Conservation (phyloP, 129 eudicot species). For the Pittosporum tobira region DNA sequence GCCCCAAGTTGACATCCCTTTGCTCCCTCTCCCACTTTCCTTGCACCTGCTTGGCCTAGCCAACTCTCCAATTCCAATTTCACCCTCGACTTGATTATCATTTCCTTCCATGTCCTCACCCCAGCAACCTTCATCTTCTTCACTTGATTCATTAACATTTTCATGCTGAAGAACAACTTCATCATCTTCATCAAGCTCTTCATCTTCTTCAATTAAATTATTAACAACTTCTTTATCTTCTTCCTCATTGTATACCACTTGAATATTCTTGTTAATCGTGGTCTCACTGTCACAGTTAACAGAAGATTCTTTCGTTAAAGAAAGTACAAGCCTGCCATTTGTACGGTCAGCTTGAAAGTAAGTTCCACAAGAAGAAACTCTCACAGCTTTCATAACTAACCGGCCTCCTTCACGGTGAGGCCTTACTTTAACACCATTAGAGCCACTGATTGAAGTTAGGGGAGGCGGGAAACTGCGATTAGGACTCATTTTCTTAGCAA, state of each 20-base stretch:
- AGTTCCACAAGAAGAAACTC: constrained; percentile 26
- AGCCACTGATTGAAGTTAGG: constrained; percentile 56
- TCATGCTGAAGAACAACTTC: constrained; percentile 4
- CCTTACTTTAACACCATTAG: constrained; percentile 42
- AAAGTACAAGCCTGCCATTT: constrained; percentile 63
- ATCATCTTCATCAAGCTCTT: neutral
- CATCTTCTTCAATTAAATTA: constrained; percentile 12
- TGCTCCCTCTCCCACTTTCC: constrained; percentile 32
- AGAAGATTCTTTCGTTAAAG: constrained; percentile 21
- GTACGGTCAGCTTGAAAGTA: constrained; percentile 53
- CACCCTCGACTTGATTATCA: constrained; percentile 13
- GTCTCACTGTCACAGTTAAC: constrained; percentile 9
- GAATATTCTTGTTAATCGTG: too few relatives aligned
- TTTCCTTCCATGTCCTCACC: constrained; percentile 22
- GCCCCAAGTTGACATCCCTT: constrained; percentile 46
- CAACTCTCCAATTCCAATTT: constrained; percentile 21
- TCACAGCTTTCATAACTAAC: constrained; percentile 55
- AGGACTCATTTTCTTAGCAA: constrained; percentile 20
- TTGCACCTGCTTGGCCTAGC: constrained; percentile 42
- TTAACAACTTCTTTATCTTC: constrained; percentile 13
- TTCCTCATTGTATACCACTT: too few relatives aligned
- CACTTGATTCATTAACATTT: constrained; percentile 14
- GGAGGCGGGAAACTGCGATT: constrained; percentile 64
- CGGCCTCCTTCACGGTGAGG: constrained; percentile 73
- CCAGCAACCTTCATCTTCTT: constrained; percentile 15